Evolutionary conservation across 176 grass and related monocot genomes (phyloP).

Genomic region (Carex scoparia): DNA sequence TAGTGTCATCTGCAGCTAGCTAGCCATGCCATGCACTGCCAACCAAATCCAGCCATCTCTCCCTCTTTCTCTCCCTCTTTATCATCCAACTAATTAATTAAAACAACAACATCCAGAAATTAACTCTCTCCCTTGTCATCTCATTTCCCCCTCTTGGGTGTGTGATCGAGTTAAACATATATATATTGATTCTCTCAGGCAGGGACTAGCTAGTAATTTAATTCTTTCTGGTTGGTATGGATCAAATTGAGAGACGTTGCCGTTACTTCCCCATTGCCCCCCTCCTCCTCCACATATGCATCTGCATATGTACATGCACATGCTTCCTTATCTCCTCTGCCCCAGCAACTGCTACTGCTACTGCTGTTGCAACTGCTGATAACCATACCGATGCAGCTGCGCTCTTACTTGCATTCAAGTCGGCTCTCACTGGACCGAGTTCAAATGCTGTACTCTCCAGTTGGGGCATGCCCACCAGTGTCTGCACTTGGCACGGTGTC

Average conservation of each 20-base stretch:
- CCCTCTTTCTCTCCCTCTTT: not conserved
- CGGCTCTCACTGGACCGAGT: conserved; percentile 38
- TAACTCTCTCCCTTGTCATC: not conserved
- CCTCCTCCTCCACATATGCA: not conserved
- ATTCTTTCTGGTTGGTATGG: not conserved
- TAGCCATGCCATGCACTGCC: not conserved
- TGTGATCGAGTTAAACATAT: not conserved
- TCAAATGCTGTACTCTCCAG: conserved; percentile 40
- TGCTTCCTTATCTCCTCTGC: not conserved
- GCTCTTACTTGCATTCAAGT: conserved; percentile 57
- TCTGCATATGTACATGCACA: not conserved
- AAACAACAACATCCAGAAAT: too few species aligned
- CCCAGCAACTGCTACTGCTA: not conserved
- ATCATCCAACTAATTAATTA: not conserved
- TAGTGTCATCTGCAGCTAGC: too few species aligned
- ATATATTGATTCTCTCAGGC: not conserved
- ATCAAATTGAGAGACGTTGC: not conserved
- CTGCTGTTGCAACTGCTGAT: not conserved
- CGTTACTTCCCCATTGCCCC: not conserved
- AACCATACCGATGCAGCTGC: conserved; percentile 19
- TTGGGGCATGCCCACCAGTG: conserved; percentile 21
- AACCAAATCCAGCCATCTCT: not conserved
- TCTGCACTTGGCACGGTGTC: conserved; percentile 72
- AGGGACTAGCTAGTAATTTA: not conserved
- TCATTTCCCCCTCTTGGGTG: too few species aligned